Base-by-base conservation (phyloP, 768 basidiomycete genomes). In the Suillus decipiens region DNA sequence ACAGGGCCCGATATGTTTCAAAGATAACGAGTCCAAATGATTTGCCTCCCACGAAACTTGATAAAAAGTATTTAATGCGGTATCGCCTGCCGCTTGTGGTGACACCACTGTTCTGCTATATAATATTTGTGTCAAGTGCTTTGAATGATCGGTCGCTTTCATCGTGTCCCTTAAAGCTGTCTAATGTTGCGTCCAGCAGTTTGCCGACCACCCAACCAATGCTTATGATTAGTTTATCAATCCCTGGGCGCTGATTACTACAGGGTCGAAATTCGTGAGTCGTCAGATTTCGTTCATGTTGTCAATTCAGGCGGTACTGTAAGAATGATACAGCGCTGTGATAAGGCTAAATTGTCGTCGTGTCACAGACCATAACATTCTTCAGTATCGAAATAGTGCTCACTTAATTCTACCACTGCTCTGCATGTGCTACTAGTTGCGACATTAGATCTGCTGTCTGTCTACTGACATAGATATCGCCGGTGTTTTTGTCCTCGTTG, bases 181-280 rank as follows among this genome's bases (percentile, higher is more conserved):
- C 9, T 53, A 10, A 60, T 31, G 1, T 43, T n/a, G 15, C 15
- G 19, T 42, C 58, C 67, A 88, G 86, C 89, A 89, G 71, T 75
- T 90, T 55, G 79, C 80, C 5, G 79, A 90, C 36, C 86, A 84
- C 68, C 77, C 88, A 41, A 85, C 89, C 1, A 78, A 89, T 33
- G 88, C 90, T 2, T 89, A 93, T 75, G 93, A 90, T 68, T 89
- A 90, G 69, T 89, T 90, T 59, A 84, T 91, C 57, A 92, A 93
- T 67, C 90, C 92, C 10, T 85, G 87, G 78, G 91, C 90, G 1
- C 75, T 93, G 22, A 76, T 78, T 7, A 71, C 71, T 0, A 66
- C 86, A 14, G 77, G 77, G 7, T 86, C 84, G 84, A 80, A 80
- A 76, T 85, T 85, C 63, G 61, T 72, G n/a, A 65, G 50, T 62